A percentile compares a stretch with the other conserved stretches of the same genome.
These are phyloP conservation scores for Sclerotinia nivalis DNA, from an alignment of 2,329 filamentous ascomycete species.

Conservation along the genomic window DNA sequence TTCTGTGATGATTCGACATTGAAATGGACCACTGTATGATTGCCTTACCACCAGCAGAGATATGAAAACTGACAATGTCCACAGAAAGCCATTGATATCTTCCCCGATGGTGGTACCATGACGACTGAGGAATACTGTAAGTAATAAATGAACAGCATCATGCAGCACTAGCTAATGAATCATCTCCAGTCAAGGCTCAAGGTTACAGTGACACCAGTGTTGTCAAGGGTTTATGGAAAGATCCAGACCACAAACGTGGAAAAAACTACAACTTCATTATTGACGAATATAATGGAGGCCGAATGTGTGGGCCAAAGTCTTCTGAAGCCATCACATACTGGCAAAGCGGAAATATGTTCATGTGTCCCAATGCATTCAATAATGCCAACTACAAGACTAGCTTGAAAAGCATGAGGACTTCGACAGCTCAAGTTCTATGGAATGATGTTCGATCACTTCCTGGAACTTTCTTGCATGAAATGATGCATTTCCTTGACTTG, in stretches of 20 bases:
- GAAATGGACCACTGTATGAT: constrained; percentile 17
- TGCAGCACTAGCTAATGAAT: background rate
- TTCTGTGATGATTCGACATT: constrained; percentile 22
- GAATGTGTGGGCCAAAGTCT: constrained; percentile 10
- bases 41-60: background rate
- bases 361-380: constrained; percentile 16
- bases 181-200: constrained; percentile 3
- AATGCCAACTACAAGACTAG: constrained; percentile 13
- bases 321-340: constrained; percentile 18
- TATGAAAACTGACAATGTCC: background rate
- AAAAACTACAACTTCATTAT: constrained; percentile 16
- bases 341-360: constrained; percentile 12
- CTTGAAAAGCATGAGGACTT: constrained; percentile 15
- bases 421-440: constrained; percentile 5
- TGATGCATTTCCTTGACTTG: constrained; percentile 22
- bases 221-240: constrained; percentile 16
- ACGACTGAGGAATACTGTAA: constrained; percentile 12
- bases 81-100: constrained; percentile 15
- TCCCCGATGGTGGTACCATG: constrained; percentile 10
- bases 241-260: constrained; percentile 12
- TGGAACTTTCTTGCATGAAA: constrained; percentile 15
- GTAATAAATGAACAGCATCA: background rate
- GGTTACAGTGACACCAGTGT: background rate
- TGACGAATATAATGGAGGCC: constrained; percentile 18
- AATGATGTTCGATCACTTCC: constrained; percentile 15